phyloP scores from a whole-genome alignment of 106 monocot genomes.

The Triglochin maritima region DNA sequence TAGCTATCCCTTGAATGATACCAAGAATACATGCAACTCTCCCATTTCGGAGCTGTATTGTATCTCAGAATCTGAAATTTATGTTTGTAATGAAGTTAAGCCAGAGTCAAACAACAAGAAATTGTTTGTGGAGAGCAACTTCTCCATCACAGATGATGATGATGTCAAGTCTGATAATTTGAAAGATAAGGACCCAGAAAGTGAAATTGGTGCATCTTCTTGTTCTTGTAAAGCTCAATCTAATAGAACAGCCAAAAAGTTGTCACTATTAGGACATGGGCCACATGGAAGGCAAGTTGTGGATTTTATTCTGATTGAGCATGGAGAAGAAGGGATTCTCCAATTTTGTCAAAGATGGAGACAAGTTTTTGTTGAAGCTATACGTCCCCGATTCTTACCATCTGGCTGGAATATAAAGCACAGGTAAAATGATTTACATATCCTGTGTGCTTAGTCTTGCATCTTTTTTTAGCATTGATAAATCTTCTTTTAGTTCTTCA shows the following conservation, averaged over 20 bases:
- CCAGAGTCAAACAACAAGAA: constrained; percentile 1
- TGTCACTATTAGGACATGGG: constrained; percentile 83
- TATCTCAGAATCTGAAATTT: constrained; percentile 2
- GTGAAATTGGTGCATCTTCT: constrained; percentile 3
- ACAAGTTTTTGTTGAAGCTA: constrained; percentile 75
- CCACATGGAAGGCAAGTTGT: constrained; percentile 93
- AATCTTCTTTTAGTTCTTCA: background rate
- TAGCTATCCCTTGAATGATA: constrained; percentile 1
- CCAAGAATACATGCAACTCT: background rate
- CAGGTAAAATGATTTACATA: constrained; percentile 37
- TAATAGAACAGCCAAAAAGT: constrained; percentile 33
- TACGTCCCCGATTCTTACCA: constrained; percentile 78
- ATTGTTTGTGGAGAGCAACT: constrained; percentile 7
- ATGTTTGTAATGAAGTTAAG: constrained; percentile 1
- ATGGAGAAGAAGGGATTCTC: constrained; percentile 65
- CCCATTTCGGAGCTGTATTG: background rate
- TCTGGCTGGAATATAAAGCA: constrained; percentile 89
- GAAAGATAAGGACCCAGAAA: constrained; percentile 7
- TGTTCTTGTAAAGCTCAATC: constrained; percentile 6
- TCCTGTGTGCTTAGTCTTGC: background rate
- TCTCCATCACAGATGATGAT: background rate
- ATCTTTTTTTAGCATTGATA: background rate
- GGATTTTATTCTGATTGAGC: constrained; percentile 40
- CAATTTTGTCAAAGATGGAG: constrained; percentile 94
- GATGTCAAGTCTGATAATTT: background rate